These are phyloP conservation scores for Geranium rotundifolium DNA, from an alignment of 345 rosid genomes.

Conservation along the genomic window DNA sequence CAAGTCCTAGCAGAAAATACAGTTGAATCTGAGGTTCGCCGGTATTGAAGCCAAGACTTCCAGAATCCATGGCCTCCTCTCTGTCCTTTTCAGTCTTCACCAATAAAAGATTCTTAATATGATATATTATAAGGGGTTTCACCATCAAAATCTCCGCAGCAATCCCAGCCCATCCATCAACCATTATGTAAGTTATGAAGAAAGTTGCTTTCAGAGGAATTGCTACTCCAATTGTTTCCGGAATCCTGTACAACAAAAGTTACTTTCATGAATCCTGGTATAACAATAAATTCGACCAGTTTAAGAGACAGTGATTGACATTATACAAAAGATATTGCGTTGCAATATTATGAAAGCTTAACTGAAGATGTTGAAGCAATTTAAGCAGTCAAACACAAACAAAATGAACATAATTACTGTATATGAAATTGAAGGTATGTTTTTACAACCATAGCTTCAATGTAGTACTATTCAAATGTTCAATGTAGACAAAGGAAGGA, in stretches of 20 bases:
- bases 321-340: no score
- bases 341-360: not conserved
- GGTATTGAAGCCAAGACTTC: conserved; percentile 74
- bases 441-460: no score
- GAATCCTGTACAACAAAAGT: conserved; percentile 40
- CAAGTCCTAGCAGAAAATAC: conserved; percentile 84
- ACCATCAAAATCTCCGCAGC: conserved; percentile 83
- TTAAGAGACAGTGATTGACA: no score
- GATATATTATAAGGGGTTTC: conserved; percentile 70
- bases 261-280: not conserved
- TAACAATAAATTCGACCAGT: no score
- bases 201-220: conserved; percentile 89
- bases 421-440: no score
- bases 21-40: conserved; percentile 93
- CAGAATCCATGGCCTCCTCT: conserved; percentile 87
- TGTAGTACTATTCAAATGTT: no score
- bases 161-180: conserved; percentile 97
- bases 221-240: conserved; percentile 71
- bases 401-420: no score
- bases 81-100: conserved; percentile 96
- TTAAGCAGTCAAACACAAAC: not conserved
- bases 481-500: no score
- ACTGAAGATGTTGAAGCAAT: no score
- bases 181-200: conserved; percentile 91
- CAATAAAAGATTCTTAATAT: conserved; percentile 74